These are phyloP conservation scores for Amanita pseudoporphyria DNA, from an alignment of 768 basidiomycete genomes.

Conservation along the genomic window DNA sequence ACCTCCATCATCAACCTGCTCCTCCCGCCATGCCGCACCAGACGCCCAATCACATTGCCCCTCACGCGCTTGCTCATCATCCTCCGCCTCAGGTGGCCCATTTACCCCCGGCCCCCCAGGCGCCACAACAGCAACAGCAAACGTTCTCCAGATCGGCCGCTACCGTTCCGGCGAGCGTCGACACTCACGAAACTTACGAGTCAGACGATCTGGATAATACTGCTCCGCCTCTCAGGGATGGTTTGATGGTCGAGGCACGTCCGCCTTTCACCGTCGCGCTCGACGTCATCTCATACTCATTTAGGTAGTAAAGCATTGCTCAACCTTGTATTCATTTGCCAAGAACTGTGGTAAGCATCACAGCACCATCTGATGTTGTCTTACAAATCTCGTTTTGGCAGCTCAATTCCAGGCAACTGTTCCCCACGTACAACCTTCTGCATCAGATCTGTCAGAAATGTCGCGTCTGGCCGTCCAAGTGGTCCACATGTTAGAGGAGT, in stretches of 20 bases:
- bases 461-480: conserved; percentile 54
- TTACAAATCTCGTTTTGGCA: conserved; percentile 19
- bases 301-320: conserved; percentile 56
- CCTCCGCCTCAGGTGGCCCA: conserved; percentile 13
- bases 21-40: conserved; percentile 15
- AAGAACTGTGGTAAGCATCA: conserved; percentile 48
- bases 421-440: conserved; percentile 41
- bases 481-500: conserved; percentile 56
- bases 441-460: conserved; percentile 62
- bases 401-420: conserved; percentile 35
- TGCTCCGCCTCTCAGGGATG: conserved; percentile 24
- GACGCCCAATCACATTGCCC: conserved; percentile 13
- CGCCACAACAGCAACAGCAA: conserved; percentile 11
- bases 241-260: conserved; percentile 35
- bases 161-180: not conserved
- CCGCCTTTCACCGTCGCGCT: conserved; percentile 1
- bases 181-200: conserved; percentile 21
- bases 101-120: conserved; percentile 9
- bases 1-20: conserved; percentile 15
- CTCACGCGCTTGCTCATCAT: conserved; percentile 11
- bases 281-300: conserved; percentile 8
- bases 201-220: conserved; percentile 28
- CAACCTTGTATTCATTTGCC: conserved; percentile 53
- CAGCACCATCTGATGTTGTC: conserved; percentile 4
- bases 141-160: conserved; percentile 26